Percentiles rank a stretch among this genome's conserved stretches.
Conservation (phyloP, 331 rosid genomes). For the Malus hybrid region DNA sequence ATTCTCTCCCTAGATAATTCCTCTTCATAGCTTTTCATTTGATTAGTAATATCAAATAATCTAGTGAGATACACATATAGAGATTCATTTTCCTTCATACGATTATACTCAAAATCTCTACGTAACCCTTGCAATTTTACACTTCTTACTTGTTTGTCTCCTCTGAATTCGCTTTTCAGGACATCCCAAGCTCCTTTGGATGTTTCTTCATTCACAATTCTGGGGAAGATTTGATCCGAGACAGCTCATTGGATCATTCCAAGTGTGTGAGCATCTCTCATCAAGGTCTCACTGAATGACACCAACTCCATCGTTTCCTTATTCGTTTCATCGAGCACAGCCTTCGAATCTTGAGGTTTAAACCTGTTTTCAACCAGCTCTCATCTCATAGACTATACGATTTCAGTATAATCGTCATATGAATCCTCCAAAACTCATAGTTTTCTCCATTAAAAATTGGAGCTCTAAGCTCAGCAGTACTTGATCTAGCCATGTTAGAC, state of each 20-base stretch:
- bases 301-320: neutral
- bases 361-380: neutral
- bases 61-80: no score
- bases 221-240: neutral
- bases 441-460: neutral
- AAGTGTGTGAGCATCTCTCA: neutral
- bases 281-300: neutral
- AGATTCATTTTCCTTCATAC: neutral
- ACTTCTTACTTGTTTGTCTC: neutral
- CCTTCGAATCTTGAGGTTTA: neutral
- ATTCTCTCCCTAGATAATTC: no score
- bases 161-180: no score
- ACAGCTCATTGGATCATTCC: neutral
- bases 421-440: neutral
- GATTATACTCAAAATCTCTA: neutral
- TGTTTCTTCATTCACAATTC: neutral
- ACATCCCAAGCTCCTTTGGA: neutral
- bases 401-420: no score
- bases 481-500: neutral
- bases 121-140: neutral
- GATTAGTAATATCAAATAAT: no score
- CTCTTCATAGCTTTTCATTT: no score
- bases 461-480: neutral
- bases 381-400: neutral
- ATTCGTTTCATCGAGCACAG: neutral